Evolutionary conservation across 2,329 filamentous ascomycete species (phyloP).

Genomic region (Trichoderma arundinaceum): DNA sequence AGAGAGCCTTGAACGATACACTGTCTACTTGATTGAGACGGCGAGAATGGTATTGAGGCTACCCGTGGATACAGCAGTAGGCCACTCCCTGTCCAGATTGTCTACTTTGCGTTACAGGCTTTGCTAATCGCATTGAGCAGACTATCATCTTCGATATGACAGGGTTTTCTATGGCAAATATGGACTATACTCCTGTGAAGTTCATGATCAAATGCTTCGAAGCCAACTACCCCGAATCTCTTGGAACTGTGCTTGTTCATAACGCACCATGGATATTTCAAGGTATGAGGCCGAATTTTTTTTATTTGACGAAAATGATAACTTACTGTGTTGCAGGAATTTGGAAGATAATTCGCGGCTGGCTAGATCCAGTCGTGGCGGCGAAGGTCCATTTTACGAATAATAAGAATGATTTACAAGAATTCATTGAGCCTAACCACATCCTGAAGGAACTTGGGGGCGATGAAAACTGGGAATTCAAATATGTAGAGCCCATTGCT

Average conservation of each 20-base stretch:
- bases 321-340: slow-evolving; percentile 63
- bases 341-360: slow-evolving; percentile 93
- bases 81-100: slow-evolving; percentile 44
- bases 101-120: not conserved
- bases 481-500: slow-evolving; percentile 75
- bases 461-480: slow-evolving; percentile 81
- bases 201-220: slow-evolving; percentile 99
- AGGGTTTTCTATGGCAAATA: slow-evolving; percentile 89
- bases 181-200: slow-evolving; percentile 97
- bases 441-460: slow-evolving; percentile 87
- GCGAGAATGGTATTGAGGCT: slow-evolving; percentile 80
- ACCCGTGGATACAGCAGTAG: slow-evolving; percentile 89
- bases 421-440: slow-evolving; percentile 72
- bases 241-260: slow-evolving; percentile 90
- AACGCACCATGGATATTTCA: slow-evolving; percentile 98
- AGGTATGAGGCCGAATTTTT: slow-evolving; percentile 55
- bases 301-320: not conserved
- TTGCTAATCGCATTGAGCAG: slow-evolving; percentile 49
- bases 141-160: slow-evolving; percentile 97
- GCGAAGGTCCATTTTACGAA: slow-evolving; percentile 93
- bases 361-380: slow-evolving; percentile 96
- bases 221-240: slow-evolving; percentile 93
- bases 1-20: slow-evolving; percentile 83
- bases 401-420: slow-evolving; percentile 75
- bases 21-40: slow-evolving; percentile 93